Percentiles rank a stretch among this genome's conserved stretches.
Evolutionary conservation across 2,329 filamentous ascomycete genomes (phyloP).

Genomic region (Lojkania enalia): DNA sequence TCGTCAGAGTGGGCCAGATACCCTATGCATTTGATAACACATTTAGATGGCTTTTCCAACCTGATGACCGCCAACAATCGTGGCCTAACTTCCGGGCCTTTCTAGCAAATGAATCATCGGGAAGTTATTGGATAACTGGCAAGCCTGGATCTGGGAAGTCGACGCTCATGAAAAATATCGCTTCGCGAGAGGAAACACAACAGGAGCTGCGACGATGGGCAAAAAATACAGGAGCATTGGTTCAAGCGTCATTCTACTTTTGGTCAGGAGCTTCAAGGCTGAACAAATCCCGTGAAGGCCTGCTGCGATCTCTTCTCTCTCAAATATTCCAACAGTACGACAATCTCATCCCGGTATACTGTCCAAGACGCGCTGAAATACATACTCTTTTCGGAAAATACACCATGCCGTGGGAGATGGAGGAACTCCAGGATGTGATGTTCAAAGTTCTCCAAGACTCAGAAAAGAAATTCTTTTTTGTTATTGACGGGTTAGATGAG

Average conservation of each 20-base stretch:
- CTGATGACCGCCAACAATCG: background rate
- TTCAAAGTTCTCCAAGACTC: background rate
- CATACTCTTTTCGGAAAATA: slow-evolving; percentile 5
- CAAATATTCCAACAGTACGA: slow-evolving; percentile 21
- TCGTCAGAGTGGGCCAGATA: background rate
- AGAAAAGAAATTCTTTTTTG: slow-evolving; percentile 1
- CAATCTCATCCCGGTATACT: slow-evolving; percentile 3
- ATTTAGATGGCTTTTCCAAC: background rate
- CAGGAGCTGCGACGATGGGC: slow-evolving; percentile 1
- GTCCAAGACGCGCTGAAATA: slow-evolving; percentile 5
- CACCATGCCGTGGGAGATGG: slow-evolving; percentile 1
- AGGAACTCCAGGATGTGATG: slow-evolving; percentile 4
- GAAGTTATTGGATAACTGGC: slow-evolving; percentile 12
- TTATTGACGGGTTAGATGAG: slow-evolving; percentile 15
- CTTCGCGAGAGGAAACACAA: background rate
- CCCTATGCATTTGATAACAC: slow-evolving; percentile 1
- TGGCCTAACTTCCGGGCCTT: slow-evolving; percentile 4
- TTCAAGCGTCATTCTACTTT: slow-evolving; percentile 5
- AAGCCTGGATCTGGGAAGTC: no score
- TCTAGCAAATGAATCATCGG: background rate
- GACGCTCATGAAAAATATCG: slow-evolving; percentile 19
- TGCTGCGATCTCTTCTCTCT: slow-evolving; percentile 44
- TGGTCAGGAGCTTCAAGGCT: slow-evolving; percentile 39
- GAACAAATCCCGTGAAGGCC: slow-evolving; percentile 47
- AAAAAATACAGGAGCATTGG: background rate